Base-by-base conservation (phyloP, 2,329 filamentous ascomycete species). In the Calycina herbarum region DNA sequence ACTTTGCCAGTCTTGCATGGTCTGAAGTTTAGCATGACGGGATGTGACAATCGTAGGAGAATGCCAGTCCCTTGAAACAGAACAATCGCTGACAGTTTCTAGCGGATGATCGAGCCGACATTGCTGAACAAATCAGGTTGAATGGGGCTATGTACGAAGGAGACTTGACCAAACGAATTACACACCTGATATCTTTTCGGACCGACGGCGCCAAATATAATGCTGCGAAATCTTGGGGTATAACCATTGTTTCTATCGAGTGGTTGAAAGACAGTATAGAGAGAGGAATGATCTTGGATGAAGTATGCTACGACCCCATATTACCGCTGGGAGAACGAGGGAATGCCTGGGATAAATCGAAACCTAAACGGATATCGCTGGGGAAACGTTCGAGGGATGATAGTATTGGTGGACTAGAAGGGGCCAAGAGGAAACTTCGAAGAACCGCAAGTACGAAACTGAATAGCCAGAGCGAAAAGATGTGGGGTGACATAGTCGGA, bases 401-500 rank as follows among this genome's bases (percentile, higher is more conserved):
- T 0, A 80, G 79, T 11, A 72, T 78, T 0, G 78, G 78, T 2
- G 76, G 77, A 13, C 73, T 76, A 2, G 85, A 88, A 51, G 83
- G 85, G 8, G 88, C 90, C 4, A 86, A 87, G 68, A 86, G 93
- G 70, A 98, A 97, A 79, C 79, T 99, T 70, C 88, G 95, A 70
- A 90, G 94, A 73, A 93, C 92, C 5, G 91, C 94, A 27, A 97
- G 94, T 77, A 88, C 90, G 74, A 94, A 93, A 76, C 81, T 98
- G 38, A 89, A 85, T 65, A 90, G 84, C 60, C 93, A 97, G 73
- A 90, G 89, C 70, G 88, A 94, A 72, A 88, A 87, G 33, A 84
- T 98, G n/a, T 98, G 94, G 94, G 90, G 90, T 5, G 92, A 96
- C 72, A 96, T 99, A 66, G 85, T 95, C 29, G 87, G 87, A 64